Evolutionary conservation across 768 basidiomycete genomes (phyloP), one percentile per base, ranked within the genome.

Genomic region (Lactifluus volemus): DNA sequence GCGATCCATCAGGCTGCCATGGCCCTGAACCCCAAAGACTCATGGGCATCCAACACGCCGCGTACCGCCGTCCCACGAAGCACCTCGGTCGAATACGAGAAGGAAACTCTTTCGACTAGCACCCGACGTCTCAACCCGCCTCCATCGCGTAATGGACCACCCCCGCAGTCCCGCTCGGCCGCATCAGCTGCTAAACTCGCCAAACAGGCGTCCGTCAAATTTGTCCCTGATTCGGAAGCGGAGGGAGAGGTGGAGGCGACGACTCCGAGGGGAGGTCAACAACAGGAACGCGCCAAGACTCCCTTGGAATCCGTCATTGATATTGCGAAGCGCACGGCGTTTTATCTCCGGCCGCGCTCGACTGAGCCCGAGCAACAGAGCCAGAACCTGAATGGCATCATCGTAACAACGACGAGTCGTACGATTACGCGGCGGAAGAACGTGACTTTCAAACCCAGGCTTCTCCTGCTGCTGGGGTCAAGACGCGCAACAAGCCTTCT

Each of bases 381-480:
- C 6, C 63, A 60, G 30, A 53, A 63, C 57, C 1, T 25, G 25
- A 25, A 25, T 25, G 64, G n/a, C 53, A 63, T 52, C 34, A 63
- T 17, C 32, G 6, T n/a, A 58, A 55, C 53, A 75, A 78, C 30
- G 71, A 73, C 29, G 72, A 74, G 41, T 69, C 69, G 47, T 91
- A 92, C 70, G 88, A 89, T 71, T 93, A 92, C 68, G 80, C 82
- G 9, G 82, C 79, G 5, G 89, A 93, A 68, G 89, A 93, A 68
- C 77, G 79, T 29, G 83, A 86, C 30, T 85, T 76, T 65, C 78
- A 82, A 61, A 50, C 49, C 21, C 55, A 63, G 52, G 39, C 15
- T 25, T 44, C 49, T 39, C 30, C 61, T 15, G 50, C 53, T 25
- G 38, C 61, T 21, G 12, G 9, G 38, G 12, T 30, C 41, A 58